Base-by-base conservation (phyloP, 2,329 filamentous ascomycete genomes). In the Drechmeria coniospora region DNA sequence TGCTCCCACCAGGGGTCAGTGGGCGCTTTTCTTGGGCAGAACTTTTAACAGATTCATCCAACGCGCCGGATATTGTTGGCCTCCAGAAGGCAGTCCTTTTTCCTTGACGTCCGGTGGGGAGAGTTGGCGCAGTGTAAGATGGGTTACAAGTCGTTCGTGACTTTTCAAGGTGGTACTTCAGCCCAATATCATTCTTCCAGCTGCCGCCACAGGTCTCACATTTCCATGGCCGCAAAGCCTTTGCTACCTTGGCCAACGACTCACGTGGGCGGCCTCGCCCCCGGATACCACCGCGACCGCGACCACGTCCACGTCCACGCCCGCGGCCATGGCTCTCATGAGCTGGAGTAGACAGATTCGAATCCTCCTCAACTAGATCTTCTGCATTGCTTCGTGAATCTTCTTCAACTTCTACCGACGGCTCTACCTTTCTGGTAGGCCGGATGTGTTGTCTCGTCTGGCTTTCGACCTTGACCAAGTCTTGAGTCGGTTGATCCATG, bases 141-240 rank as follows among this genome's bases (percentile, higher is more conserved):
- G 66, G 59, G 36, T 74, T 74, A 40, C 68, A 74, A 10, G 54
- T 14, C 4, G 62, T 63, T 32, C 53, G 53, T 1, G 68, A 65
- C 38, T 70, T 72, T 19, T 60, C 61, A 10, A 63, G 46, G 35
- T 74, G 68, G 39, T 74, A 74, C 27, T 69, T 66, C 11, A 73
- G 49, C 0, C 68, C 68, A 25, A 67, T 51, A 19, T 64, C 54
- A 28, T 73, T 73, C 43, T 70, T 71, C 66, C 67, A 74, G 8
- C 46, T 49, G 3, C 57, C 59, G 8, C 59, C 59, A 32, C 68
- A 74, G 23, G 58, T 64, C 8, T 65, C 57, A 34, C 68, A 74
- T 13, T 46, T 51, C 39, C 51, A 69, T 2, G 49, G 37, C 16
- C 50, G 49, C 11, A 36, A 31, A 19, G 25, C 32, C n/a, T 40